Evolutionary conservation across 371 early-diverging fungal species (phyloP).

Genomic region (Rhizomucor pusillus): DNA sequence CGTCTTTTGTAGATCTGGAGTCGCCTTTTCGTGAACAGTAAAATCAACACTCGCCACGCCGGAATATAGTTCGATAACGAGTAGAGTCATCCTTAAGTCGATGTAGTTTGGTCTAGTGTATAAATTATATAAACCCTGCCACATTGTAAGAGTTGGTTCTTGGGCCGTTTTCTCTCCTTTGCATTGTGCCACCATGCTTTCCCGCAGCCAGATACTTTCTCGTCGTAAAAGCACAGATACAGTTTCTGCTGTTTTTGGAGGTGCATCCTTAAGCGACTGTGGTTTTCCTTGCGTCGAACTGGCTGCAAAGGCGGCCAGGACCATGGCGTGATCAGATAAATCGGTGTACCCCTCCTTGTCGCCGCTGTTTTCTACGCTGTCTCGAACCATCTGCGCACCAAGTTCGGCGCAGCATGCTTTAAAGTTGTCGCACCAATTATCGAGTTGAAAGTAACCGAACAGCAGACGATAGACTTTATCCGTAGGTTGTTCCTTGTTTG

Average conservation of each 20-base stretch:
- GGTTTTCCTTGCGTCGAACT: slow-evolving; percentile 14
- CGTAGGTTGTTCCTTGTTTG: slow-evolving; percentile 22
- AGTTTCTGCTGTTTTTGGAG: slow-evolving; percentile 15
- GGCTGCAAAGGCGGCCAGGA: slow-evolving; percentile 18
- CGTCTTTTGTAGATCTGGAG: neutral
- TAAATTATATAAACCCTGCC: neutral
- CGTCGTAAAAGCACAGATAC: slow-evolving; percentile 4
- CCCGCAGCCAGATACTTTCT: slow-evolving; percentile 1
- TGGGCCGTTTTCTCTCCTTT: neutral
- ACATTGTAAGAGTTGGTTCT: neutral
- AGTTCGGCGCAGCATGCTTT: slow-evolving; percentile 32
- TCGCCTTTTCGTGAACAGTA: neutral
- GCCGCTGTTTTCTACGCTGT: no score
- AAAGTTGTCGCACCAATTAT: slow-evolving; percentile 29
- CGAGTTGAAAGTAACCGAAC: slow-evolving; percentile 40
- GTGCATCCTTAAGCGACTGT: slow-evolving; percentile 20
- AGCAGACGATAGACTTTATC: slow-evolving; percentile 26
- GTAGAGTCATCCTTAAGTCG: neutral
- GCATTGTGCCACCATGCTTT: slow-evolving; percentile 3
- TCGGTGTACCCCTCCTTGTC: slow-evolving; percentile 13
- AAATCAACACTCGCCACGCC: slow-evolving; percentile 7
- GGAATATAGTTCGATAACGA: neutral
- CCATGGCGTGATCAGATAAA: slow-evolving; percentile 17
- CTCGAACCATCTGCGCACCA: slow-evolving; percentile 26
- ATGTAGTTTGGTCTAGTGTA: neutral